Percentiles rank a stretch among this genome's conserved stretches.
Conservation (phyloP, 495 filamentous ascomycete genomes). For the Aeminium ludgeri region DNA sequence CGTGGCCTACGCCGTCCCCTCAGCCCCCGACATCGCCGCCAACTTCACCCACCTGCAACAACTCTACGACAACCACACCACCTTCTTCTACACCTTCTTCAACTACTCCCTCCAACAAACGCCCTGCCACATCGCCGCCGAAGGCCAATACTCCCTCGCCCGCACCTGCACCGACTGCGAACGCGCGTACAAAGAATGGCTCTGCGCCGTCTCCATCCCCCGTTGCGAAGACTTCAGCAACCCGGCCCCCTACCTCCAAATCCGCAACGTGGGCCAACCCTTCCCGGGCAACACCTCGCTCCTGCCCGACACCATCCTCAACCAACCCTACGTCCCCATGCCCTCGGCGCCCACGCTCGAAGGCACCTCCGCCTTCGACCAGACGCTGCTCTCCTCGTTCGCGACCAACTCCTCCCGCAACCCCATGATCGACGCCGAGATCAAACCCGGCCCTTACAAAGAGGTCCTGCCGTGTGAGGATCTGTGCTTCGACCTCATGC, state of each 20-base stretch:
- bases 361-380: constrained; percentile 10
- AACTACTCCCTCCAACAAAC: constrained; percentile 63
- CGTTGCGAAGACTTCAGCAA: constrained; percentile 70
- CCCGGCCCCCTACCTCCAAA: constrained; percentile 36
- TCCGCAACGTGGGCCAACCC: constrained; percentile 40
- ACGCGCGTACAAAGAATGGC: constrained; percentile 74
- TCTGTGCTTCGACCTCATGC: constrained; percentile 67
- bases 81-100: constrained; percentile 42
- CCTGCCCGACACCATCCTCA: constrained; percentile 24
- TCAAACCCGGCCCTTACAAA: constrained; percentile 81
- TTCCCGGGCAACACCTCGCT: constrained; percentile 23
- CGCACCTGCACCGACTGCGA: constrained; percentile 60
- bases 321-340: constrained; percentile 16
- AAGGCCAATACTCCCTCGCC: constrained; percentile 63
- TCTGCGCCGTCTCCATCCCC: constrained; percentile 84
- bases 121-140: constrained; percentile 57
- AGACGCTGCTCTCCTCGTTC: constrained; percentile 7
- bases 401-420: constrained; percentile 15
- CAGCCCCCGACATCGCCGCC: constrained; percentile 36
- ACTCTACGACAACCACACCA: constrained; percentile 33
- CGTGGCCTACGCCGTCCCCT: constrained; percentile 78
- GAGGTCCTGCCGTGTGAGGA: constrained; percentile 76
- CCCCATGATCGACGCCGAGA: constrained; percentile 42
- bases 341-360: constrained; percentile 13
- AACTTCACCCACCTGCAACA: constrained; percentile 4